Evolutionary conservation across 2,329 filamentous ascomycete species (phyloP).

Genomic region (Talaromyces piceae): DNA sequence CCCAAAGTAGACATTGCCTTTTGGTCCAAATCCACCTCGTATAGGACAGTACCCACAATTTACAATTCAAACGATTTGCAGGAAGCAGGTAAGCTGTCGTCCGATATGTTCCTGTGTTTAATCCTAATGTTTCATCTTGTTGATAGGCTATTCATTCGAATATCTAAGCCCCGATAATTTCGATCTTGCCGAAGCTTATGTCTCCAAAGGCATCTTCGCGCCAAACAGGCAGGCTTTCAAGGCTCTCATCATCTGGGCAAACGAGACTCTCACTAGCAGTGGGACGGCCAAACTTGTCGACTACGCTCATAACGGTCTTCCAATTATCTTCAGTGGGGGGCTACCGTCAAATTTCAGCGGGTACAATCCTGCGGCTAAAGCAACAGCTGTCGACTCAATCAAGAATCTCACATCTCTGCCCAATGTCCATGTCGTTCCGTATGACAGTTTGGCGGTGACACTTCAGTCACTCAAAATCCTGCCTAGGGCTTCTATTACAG

Average conservation of each 20-base stretch:
- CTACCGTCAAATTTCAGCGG: slow-evolving; percentile 19
- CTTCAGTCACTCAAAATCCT: slow-evolving; percentile 24
- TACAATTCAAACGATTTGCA: slow-evolving; percentile 20
- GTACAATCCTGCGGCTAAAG: slow-evolving; percentile 12
- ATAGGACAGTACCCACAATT: neutral
- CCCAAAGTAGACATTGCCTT: slow-evolving; percentile 38
- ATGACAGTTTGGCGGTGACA: slow-evolving; percentile 23
- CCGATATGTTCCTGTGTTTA: neutral
- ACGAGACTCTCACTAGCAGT: slow-evolving; percentile 29
- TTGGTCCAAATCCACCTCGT: slow-evolving; percentile 22
- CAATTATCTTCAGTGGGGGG: slow-evolving; percentile 36
- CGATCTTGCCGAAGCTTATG: slow-evolving; percentile 29
- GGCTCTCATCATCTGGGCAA: slow-evolving; percentile 34
- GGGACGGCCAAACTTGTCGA: slow-evolving; percentile 28
- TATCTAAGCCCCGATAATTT: slow-evolving; percentile 43
- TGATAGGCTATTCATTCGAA: slow-evolving; percentile 35
- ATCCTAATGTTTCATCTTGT: slow-evolving; percentile 8
- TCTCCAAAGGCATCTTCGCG: slow-evolving; percentile 31
- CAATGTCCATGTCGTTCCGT: slow-evolving; percentile 30
- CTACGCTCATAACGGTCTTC: slow-evolving; percentile 34
- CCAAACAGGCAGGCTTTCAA: slow-evolving; percentile 36
- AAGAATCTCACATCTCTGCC: slow-evolving; percentile 16
- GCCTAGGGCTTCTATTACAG: slow-evolving; percentile 22
- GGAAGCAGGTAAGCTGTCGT: slow-evolving; percentile 11
- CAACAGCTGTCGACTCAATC: slow-evolving; percentile 16